Evolutionary conservation across 768 basidiomycete genomes (phyloP), one percentile per base, ranked within the genome.

Genomic region (Cyathus striatus): DNA sequence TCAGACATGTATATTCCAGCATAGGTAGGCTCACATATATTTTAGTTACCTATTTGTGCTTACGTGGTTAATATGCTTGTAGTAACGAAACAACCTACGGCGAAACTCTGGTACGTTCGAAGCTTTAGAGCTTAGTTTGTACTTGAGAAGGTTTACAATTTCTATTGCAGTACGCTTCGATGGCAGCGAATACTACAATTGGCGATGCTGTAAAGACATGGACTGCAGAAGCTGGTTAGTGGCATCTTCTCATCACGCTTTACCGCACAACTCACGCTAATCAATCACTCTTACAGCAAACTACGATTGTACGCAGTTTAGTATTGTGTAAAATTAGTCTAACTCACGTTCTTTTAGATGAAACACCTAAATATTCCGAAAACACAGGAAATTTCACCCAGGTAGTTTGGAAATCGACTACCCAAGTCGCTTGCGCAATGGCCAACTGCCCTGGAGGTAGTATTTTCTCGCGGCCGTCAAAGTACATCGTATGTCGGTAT

Each of bases 321-420:
- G n/a, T n/a, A n/a, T n/a, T n/a, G n/a, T n/a, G n/a, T n/a, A n/a
- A n/a, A n/a, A n/a, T n/a, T n/a, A n/a, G n/a, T n/a, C 35, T 18
- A 12, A 7, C 16, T 24, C 10, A 25, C 21, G 17, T 32, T 24
- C 13, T 9, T 30, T 13, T 43, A 60, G 60, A 58, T 37, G 58
- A 57, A 42, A 36, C 54, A 18, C 58, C 61, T 18, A 51, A 46
- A 17, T 63, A 58, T 30, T 56, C 57, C 7, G 20, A 12, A 20
- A 41, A 12, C 3, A 60, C 60, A n/a, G 58, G 60, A 10, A 60
- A 63, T 33, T 63, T 63, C 47, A 63, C 61, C 23, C 61, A 63
- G 49, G 65, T 77, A 5, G 78, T 79, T 6, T 80, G 78, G 78
- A 79, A 78, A 55, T 55, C 52, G 14, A 65, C 68, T 23, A 71